Evolutionary conservation across 2,329 filamentous ascomycete species (phyloP), one percentile per base, ranked within the genome.

Genomic region (Chlorencoelia australis): DNA sequence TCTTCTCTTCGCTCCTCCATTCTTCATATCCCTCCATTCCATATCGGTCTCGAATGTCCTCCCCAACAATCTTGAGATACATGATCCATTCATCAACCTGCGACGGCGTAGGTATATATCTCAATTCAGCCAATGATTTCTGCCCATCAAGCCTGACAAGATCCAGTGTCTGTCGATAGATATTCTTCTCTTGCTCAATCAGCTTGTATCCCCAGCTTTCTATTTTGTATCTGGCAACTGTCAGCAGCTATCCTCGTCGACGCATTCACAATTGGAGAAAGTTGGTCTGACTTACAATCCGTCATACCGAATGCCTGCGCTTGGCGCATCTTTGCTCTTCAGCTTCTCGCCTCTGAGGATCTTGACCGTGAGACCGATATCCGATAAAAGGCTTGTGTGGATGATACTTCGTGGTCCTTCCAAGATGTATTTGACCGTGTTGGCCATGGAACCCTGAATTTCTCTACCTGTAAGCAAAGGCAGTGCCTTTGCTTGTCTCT

Each of bases 1-100:
- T 95, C 91, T 0, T 91, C 91, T 2, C 93, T 93, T 59, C 96
- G 91, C 56, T 98, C 91, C 57, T 98, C 91, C 41, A 98, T 81
- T 26, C 81, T 72, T 26, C 82, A 71, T 3, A 82, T 88, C 61
- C 98, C 91, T 42, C 93, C n/a, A n/a, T n/a, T n/a, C n/a, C n/a
- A n/a, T n/a, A n/a, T n/a, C n/a, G n/a, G n/a, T n/a, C n/a, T n/a
- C n/a, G n/a, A n/a, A n/a, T 46, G 11, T 46, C 33, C 65, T 57
- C 50, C 59, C 59, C 33, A 63, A 62, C 8, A 57, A 61, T 49
- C 43, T 63, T 65, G 44, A 69, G 59, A 50, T 67, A 74, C 7
- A 71, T 47, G 2, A 56, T 40, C 70, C 68, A 76, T 40, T 76
- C 71, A 41, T 76, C 73, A 5, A 71, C 45, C 49, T 75, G 67